Conservation (phyloP, 108 stramenopile species). For the Cyclotella atomus region DNA sequence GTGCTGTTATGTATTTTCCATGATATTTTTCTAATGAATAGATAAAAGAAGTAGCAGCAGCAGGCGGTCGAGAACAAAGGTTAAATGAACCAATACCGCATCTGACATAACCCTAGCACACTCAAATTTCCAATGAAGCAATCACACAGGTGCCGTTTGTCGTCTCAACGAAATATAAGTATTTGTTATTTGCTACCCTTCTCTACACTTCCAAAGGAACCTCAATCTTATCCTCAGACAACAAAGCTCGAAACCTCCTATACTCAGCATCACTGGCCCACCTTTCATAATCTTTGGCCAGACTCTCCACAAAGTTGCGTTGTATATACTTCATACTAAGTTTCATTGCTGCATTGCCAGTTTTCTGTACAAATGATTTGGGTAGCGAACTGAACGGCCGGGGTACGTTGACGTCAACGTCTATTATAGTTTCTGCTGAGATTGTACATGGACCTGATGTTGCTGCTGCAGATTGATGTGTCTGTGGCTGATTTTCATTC, state of each 20-base stretch:
- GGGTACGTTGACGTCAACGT: conserved; percentile 51
- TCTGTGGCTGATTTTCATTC: not conserved
- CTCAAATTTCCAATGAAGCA: no score
- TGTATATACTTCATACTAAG: conserved; percentile 41
- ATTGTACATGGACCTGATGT: conserved; percentile 15
- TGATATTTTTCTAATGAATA: no score
- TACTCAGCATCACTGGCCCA: conserved; percentile 46
- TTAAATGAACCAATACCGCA: no score
- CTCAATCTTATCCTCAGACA: conserved; percentile 6
- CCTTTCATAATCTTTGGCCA: conserved; percentile 42
- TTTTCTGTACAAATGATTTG: conserved; percentile 29
- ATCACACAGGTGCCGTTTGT: no score
- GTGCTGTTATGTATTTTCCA: no score
- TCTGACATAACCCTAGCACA: no score
- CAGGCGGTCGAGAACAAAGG: no score
- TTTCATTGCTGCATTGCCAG: conserved; percentile 46
- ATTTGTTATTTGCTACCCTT: not conserved
- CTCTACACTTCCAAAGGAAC: not conserved
- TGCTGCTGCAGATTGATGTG: not conserved
- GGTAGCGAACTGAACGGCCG: conserved; percentile 45
- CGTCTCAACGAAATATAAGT: no score
- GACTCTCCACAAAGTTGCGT: conserved; percentile 34
- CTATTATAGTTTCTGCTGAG: conserved; percentile 33
- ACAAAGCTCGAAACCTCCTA: conserved; percentile 33
- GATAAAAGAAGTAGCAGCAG: no score